Conservation (phyloP, 73 alveolate genomes). For the Breviolum minutum region DNA sequence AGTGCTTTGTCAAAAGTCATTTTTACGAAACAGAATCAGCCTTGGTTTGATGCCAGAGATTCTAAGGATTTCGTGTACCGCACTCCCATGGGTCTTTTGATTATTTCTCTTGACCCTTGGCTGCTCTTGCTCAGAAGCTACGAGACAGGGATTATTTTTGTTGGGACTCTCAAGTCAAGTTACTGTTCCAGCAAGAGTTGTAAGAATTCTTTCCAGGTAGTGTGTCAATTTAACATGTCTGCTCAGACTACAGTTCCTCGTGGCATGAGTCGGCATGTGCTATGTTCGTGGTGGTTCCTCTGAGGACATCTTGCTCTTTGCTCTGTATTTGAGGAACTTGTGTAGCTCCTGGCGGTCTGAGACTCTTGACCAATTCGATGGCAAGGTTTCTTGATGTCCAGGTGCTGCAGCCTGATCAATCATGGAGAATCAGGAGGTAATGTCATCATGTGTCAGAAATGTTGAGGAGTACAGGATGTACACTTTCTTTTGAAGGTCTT, state of each 20-base stretch:
- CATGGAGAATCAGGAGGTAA: too few relatives aligned
- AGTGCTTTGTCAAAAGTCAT: neutral
- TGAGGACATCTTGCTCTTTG: conserved; percentile 1
- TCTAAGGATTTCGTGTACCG: conserved; percentile 39
- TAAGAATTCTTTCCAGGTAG: neutral
- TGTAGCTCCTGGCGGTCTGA: conserved; percentile 59
- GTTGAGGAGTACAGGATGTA: too few relatives aligned
- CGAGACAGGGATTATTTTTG: too few relatives aligned
- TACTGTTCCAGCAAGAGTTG: neutral
- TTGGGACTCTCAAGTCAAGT: neutral
- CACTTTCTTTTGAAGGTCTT: too few relatives aligned
- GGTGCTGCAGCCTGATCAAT: neutral
- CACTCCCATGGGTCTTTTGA: conserved; percentile 40
- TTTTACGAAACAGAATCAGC: neutral
- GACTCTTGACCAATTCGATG: neutral
- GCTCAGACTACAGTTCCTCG: neutral
- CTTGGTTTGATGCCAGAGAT: neutral
- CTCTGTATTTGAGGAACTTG: conserved; percentile 48
- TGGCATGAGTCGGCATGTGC: neutral
- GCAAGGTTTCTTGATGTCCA: neutral
- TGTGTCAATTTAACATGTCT: neutral
- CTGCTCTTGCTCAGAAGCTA: neutral
- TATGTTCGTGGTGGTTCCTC: too few relatives aligned
- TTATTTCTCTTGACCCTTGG: conserved; percentile 12
- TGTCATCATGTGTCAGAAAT: too few relatives aligned